Conservation (phyloP, 1,139 yeast genomes). For the Saccharomyces hybrid region DNA sequence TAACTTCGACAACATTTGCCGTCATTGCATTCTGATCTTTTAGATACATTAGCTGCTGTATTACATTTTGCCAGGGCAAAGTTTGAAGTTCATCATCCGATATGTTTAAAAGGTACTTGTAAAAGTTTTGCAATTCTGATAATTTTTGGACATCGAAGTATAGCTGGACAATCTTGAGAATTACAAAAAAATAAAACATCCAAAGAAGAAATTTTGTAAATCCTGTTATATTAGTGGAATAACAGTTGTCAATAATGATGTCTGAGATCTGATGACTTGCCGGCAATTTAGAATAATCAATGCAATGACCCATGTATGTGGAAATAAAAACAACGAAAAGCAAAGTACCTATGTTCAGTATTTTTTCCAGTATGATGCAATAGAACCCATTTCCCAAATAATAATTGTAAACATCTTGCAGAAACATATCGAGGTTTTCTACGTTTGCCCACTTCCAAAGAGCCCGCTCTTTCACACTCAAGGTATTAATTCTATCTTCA, state of each 20-base stretch:
- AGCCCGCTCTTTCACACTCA: conserved; percentile 69
- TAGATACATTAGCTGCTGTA: conserved; percentile 64
- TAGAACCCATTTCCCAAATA: conserved; percentile 79
- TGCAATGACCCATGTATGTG: conserved; percentile 75
- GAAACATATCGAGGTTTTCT: conserved; percentile 78
- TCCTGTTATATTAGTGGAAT: conserved; percentile 40
- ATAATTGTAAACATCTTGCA: conserved; percentile 75
- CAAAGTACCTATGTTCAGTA: conserved; percentile 63
- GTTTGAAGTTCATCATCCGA: conserved; percentile 82
- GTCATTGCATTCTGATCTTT: conserved; percentile 68
- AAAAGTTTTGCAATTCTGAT: conserved; percentile 34
- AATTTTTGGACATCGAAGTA: conserved; percentile 37
- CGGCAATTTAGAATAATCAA: conserved; percentile 52
- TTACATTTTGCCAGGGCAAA: conserved; percentile 85
- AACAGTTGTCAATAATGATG: conserved; percentile 56
- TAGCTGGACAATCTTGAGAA: conserved; percentile 53
- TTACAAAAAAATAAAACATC: conserved; percentile 53
- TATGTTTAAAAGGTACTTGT: conserved; percentile 53
- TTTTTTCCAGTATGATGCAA: conserved; percentile 61
- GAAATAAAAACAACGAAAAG: conserved; percentile 72
- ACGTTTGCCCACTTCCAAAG: conserved; percentile 96
- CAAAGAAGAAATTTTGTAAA: conserved; percentile 52
- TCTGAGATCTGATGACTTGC: conserved; percentile 35
- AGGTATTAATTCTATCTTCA: conserved; percentile 23
- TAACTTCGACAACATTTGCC: conserved; percentile 49